phyloP scores from a whole-genome alignment of 306 rosid species.

The Begonia peltatifolia region DNA sequence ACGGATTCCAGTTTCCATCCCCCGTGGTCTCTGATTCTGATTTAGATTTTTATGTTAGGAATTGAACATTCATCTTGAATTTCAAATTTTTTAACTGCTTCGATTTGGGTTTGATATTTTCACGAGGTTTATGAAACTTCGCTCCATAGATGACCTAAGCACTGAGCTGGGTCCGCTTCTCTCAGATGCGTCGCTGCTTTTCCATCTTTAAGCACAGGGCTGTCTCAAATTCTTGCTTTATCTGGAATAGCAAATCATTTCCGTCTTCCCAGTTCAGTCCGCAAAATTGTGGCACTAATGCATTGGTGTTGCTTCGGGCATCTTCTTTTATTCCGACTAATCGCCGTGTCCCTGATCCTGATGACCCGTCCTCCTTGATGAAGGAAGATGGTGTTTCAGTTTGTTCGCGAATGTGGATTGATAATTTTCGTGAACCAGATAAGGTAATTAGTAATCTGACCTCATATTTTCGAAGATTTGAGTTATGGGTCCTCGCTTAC shows the following conservation, averaged over 20 bases:
- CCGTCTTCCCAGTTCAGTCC: conserved; percentile 12
- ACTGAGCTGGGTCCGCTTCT: conserved; percentile 3
- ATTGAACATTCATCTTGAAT: too few species aligned
- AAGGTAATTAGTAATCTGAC: conserved; percentile 38
- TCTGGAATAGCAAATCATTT: conserved; percentile 12
- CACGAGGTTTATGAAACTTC: conserved; percentile 3
- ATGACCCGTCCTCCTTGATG: conserved; percentile 47
- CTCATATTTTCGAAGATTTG: conserved; percentile 58
- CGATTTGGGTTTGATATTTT: too few species aligned
- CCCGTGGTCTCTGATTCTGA: too few species aligned
- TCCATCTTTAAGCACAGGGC: conserved; percentile 28
- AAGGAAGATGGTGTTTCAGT: conserved; percentile 68
- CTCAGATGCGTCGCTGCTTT: conserved; percentile 49
- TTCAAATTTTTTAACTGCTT: too few species aligned
- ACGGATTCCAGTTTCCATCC: too few species aligned
- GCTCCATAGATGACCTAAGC: conserved; percentile 22
- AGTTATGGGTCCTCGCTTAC: conserved; percentile 82
- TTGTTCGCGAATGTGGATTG: conserved; percentile 68
- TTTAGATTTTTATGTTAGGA: too few species aligned
- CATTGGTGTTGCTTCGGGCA: conserved; percentile 8
- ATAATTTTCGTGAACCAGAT: conserved; percentile 63
- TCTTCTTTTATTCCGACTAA: conserved; percentile 26
- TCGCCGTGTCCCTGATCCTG: conserved; percentile 37
- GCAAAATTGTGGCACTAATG: conserved; percentile 11
- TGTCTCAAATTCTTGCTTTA: conserved; percentile 13